phyloP scores from a whole-genome alignment of 768 basidiomycete genomes.

The Vishniacozyma victoriae region DNA sequence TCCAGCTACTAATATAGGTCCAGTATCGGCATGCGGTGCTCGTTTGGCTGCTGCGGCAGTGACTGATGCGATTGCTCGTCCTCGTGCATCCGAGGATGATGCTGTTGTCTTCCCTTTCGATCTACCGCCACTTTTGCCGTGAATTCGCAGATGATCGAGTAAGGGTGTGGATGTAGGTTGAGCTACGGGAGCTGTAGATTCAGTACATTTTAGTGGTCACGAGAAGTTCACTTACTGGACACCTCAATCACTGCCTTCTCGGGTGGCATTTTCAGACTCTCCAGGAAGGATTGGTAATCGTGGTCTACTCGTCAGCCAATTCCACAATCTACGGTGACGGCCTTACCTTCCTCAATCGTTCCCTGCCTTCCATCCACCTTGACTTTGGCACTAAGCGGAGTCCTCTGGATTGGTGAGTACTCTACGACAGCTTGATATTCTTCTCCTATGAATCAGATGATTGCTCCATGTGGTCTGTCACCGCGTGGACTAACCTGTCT shows the following conservation, averaged over 20 bases:
- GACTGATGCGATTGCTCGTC: constrained; percentile 22
- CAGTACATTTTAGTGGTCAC: constrained; percentile 28
- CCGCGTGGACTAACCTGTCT: constrained; percentile 63
- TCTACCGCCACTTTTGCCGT: constrained; percentile 13
- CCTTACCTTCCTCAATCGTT: constrained; percentile 79
- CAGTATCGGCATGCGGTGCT: constrained; percentile 13
- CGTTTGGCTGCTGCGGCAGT: constrained; percentile 26
- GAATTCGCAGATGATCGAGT: constrained; percentile 77
- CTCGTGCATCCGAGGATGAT: constrained; percentile 7
- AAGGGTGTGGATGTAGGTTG: constrained; percentile 80
- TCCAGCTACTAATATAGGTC: constrained; percentile 28
- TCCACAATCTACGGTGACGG: neutral
- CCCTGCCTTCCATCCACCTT: constrained; percentile 74
- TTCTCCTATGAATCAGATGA: constrained; percentile 58
- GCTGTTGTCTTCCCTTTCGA: constrained; percentile 3
- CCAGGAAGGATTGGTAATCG: constrained; percentile 57
- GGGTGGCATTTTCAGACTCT: constrained; percentile 59
- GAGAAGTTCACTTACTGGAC: constrained; percentile 42
- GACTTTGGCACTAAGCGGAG: constrained; percentile 52
- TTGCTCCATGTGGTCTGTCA: neutral
- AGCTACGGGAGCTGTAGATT: constrained; percentile 37
- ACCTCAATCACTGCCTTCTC: constrained; percentile 53
- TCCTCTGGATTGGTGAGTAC: constrained; percentile 87
- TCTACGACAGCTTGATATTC: constrained; percentile 86
- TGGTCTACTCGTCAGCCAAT: constrained; percentile 30